phyloP scores from a whole-genome alignment of 352 stramenopile species.

The Pythium brachiatum region DNA sequence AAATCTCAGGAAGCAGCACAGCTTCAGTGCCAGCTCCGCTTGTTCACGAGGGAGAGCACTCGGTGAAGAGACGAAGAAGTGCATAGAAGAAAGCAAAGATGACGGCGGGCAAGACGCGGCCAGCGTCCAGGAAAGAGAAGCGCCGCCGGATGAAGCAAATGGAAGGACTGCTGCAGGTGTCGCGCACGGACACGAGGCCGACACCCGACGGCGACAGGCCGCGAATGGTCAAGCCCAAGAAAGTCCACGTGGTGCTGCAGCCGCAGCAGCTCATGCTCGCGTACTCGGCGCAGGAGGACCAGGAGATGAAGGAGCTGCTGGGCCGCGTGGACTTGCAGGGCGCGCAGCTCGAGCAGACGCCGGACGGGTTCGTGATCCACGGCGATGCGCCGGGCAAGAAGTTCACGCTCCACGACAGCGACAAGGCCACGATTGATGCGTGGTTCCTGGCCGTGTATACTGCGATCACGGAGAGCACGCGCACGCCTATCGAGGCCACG shows the following conservation, averaged over 20 bases:
- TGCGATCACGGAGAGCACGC: constrained; percentile 63
- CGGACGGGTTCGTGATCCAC: constrained; percentile 74
- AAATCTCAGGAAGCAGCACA: background rate
- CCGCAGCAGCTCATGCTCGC: constrained; percentile 62
- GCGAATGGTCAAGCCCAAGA: constrained; percentile 34
- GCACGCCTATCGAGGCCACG: constrained; percentile 37
- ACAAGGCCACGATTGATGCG: constrained; percentile 72
- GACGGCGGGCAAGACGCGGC: constrained; percentile 12
- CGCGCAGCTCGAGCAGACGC: constrained; percentile 70
- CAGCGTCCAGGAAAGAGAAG: constrained; percentile 35
- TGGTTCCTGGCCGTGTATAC: constrained; percentile 81
- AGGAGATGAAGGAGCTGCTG: constrained; percentile 64
- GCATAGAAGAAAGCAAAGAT: constrained; percentile 30
- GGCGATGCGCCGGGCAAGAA: constrained; percentile 52
- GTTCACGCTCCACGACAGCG: constrained; percentile 71
- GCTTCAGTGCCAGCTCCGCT: background rate
- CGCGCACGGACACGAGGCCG: constrained; percentile 29
- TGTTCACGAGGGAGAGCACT: too few species aligned
- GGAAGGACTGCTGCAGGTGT: constrained; percentile 67
- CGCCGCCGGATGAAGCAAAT: constrained; percentile 80
- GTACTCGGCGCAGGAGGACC: constrained; percentile 71
- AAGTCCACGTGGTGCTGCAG: constrained; percentile 64
- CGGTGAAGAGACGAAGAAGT: background rate
- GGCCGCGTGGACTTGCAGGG: constrained; percentile 54
- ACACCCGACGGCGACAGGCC: constrained; percentile 15